Evolutionary conservation across 163 green algal species (phyloP).

Genomic region (Coccomyxa subellipsoidea): DNA sequence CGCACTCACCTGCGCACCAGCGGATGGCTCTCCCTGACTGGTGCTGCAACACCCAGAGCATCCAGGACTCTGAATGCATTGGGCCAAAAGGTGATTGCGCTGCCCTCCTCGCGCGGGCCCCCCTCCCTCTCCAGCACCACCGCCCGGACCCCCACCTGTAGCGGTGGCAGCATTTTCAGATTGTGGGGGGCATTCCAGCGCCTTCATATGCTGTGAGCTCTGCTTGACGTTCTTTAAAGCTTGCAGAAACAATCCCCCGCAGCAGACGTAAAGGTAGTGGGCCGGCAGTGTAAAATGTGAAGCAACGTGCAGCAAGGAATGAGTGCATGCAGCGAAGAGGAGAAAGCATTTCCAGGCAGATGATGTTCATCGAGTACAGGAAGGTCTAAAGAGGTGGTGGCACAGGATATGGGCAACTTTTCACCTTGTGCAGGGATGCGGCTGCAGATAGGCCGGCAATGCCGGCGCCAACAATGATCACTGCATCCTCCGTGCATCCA

Average conservation of each 20-base stretch:
- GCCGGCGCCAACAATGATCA: conserved; percentile 65
- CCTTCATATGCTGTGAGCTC: too few species aligned
- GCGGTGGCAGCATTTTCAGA: not conserved
- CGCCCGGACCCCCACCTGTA: conserved; percentile 44
- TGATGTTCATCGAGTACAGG: too few species aligned
- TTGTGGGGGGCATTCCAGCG: too few species aligned
- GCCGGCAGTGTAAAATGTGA: not conserved
- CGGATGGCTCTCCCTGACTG: conserved; percentile 42
- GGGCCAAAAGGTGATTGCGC: conserved; percentile 67
- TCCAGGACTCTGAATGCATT: conserved; percentile 76
- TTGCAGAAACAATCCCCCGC: too few species aligned
- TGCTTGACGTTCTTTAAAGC: too few species aligned
- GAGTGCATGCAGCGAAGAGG: not conserved
- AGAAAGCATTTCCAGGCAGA: too few species aligned
- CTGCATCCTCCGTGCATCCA: conserved; percentile 13
- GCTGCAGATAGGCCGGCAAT: conserved; percentile 74
- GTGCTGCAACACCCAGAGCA: conserved; percentile 49
- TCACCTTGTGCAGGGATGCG: conserved; percentile 60
- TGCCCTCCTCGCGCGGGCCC: conserved; percentile 38
- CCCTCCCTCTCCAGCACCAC: conserved; percentile 53
- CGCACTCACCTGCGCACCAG: conserved; percentile 39
- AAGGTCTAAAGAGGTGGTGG: too few species aligned
- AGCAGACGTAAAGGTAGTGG: not conserved
- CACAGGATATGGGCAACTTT: too few species aligned
- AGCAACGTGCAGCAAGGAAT: not conserved